phyloP scores from a whole-genome alignment of 2,329 filamentous ascomycete species.

The Clarireedia hainanense region DNA sequence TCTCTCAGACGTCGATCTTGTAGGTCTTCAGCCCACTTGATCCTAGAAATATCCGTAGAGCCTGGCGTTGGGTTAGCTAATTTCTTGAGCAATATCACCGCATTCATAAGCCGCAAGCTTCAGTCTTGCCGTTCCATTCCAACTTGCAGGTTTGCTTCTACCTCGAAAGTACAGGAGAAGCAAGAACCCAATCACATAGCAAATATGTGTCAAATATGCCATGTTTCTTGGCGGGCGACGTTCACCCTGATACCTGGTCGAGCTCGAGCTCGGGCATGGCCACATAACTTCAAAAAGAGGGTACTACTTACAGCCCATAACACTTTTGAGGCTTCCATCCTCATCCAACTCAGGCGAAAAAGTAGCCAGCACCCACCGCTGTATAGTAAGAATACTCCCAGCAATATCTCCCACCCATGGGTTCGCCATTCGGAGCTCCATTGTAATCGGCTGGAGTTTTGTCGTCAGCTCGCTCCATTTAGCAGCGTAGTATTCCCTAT shows the following conservation, averaged over 20 bases:
- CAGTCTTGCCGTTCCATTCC: no score
- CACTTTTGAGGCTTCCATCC: slow-evolving; percentile 58
- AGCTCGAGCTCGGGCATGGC: slow-evolving; percentile 45
- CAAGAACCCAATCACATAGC: no score
- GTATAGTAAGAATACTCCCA: slow-evolving; percentile 54
- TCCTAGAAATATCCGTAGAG: slow-evolving; percentile 77
- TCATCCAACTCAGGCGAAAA: slow-evolving; percentile 64
- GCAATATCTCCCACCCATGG: slow-evolving; percentile 43
- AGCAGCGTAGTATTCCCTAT: neutral
- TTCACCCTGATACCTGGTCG: neutral
- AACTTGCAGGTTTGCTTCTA: no score
- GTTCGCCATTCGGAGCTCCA: slow-evolving; percentile 7
- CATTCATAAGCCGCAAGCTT: no score
- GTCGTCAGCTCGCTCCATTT: slow-evolving; percentile 9
- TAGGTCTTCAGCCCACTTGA: slow-evolving; percentile 62
- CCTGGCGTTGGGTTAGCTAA: slow-evolving; percentile 47
- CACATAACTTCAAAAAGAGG: slow-evolving; percentile 45
- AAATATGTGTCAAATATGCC: no score
- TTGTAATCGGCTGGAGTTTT: neutral
- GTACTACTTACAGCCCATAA: slow-evolving; percentile 47
- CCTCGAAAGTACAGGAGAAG: neutral
- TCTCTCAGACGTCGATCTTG: slow-evolving; percentile 35
- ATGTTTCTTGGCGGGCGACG: neutral
- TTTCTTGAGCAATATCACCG: no score
- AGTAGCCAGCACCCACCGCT: slow-evolving; percentile 73